These are phyloP conservation scores for Tricharina praecox DNA, from an alignment of 495 filamentous ascomycete species.

Conservation along the genomic window DNA sequence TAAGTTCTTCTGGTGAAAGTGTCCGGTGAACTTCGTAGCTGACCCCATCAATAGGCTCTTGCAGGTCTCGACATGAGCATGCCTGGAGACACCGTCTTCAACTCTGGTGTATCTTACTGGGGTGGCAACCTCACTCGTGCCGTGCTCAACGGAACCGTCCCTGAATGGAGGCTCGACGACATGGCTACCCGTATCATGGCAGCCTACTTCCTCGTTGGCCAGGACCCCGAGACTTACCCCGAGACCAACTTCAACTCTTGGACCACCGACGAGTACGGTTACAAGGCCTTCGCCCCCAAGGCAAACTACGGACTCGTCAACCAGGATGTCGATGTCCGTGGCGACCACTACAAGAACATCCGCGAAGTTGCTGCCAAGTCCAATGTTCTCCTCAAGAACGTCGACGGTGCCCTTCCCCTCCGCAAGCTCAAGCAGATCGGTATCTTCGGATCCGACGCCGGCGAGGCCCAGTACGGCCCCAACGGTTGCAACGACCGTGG, in stretches of 20 bases:
- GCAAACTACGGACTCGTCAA: conserved; percentile 57
- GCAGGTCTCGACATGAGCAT: conserved; percentile 92
- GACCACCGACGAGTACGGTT: conserved; percentile 60
- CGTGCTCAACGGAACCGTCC: conserved; percentile 78
- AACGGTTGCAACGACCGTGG: conserved; percentile 71
- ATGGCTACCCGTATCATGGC: conserved; percentile 89
- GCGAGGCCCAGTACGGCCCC: conserved; percentile 38
- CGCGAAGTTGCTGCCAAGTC: conserved; percentile 41
- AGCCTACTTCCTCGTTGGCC: conserved; percentile 78
- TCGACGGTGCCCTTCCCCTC: conserved; percentile 43
- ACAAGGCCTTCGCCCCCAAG: conserved; percentile 41
- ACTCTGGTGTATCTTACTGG: conserved; percentile 60
- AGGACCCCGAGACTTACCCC: conserved; percentile 38
- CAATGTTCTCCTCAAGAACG: conserved; percentile 59
- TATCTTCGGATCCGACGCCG: conserved; percentile 56
- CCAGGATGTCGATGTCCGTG: conserved; percentile 37
- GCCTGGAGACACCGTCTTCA: conserved; percentile 72
- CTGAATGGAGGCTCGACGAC: conserved; percentile 81
- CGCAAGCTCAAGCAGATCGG: conserved; percentile 36
- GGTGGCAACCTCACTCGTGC: conserved; percentile 72
- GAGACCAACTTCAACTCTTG: conserved; percentile 80
- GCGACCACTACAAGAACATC: conserved; percentile 36
- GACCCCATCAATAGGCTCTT: conserved; percentile 29
- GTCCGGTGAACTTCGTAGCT: background rate
- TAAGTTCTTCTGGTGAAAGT: background rate